These are phyloP conservation scores for Debaryomyces singareniensis DNA, from an alignment of 1,139 yeast species.

Conservation along the genomic window DNA sequence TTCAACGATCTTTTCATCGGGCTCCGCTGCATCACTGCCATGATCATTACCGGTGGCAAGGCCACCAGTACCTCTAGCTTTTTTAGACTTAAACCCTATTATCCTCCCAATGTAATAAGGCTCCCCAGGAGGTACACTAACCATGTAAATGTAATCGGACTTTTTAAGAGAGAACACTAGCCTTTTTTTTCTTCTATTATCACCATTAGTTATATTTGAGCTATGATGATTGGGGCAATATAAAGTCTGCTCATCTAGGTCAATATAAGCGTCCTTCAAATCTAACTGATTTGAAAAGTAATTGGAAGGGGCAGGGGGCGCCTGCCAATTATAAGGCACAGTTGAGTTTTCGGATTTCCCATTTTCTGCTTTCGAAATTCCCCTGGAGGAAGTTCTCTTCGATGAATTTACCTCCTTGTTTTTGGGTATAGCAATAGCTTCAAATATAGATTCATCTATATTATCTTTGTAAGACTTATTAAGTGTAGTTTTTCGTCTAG, in stretches of 20 bases:
- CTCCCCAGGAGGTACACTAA: conserved; percentile 92
- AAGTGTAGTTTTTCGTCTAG: conserved; percentile 40
- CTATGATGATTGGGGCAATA: conserved; percentile 27
- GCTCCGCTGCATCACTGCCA: neutral
- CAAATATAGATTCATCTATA: conserved; percentile 27
- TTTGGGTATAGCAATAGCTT: conserved; percentile 10
- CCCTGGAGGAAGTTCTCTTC: conserved; percentile 1
- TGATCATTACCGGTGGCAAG: neutral
- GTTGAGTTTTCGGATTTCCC: conserved; percentile 3
- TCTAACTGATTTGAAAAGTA: conserved; percentile 33
- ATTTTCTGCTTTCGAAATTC: conserved; percentile 1
- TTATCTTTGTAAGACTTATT: conserved; percentile 38
- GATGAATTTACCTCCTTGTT: neutral
- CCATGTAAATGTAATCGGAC: conserved; percentile 74
- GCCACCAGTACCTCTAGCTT: conserved; percentile 2
- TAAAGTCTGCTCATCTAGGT: conserved; percentile 23
- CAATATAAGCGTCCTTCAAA: conserved; percentile 29
- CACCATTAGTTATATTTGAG: conserved; percentile 8
- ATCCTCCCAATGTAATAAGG: conserved; percentile 87
- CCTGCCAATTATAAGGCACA: conserved; percentile 38
- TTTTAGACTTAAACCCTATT: conserved; percentile 60
- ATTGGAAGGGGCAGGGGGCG: conserved; percentile 22
- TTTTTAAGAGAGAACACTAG: conserved; percentile 25
- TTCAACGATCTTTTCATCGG: conserved; percentile 13
- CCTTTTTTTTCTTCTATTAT: conserved; percentile 9